These are phyloP conservation scores for Botrytis fabae DNA, from an alignment of 2,329 filamentous ascomycete species.

Conservation along the genomic window DNA sequence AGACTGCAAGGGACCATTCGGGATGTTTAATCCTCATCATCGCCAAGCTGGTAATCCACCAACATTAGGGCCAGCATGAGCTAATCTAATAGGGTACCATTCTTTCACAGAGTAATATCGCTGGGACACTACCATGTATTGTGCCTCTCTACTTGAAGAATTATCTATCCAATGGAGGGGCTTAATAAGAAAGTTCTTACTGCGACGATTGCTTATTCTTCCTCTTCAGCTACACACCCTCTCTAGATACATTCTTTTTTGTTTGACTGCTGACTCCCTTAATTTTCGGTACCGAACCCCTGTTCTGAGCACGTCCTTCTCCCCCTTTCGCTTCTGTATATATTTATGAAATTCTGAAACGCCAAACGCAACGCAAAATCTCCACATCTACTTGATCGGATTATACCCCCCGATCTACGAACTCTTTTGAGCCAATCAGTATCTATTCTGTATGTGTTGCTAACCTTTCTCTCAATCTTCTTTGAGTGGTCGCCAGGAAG, in stretches of 20 bases:
- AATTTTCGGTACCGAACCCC: conserved; percentile 4
- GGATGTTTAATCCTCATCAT: conserved; percentile 1
- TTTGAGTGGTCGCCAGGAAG: not conserved
- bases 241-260: not conserved
- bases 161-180: not conserved
- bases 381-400: not conserved
- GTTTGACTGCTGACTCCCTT: not conserved
- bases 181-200: not conserved
- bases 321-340: not conserved
- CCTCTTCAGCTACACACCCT: not conserved
- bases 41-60: not conserved
- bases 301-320: not conserved
- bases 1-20: not conserved
- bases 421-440: not conserved
- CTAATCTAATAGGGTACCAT: conserved; percentile 3
- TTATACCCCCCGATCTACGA: not conserved
- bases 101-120: not conserved
- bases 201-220: not conserved
- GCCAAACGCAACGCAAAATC: not conserved
- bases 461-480: no score
- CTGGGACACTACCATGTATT: not conserved
- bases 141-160: not conserved
- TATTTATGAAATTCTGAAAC: conserved; percentile 1
- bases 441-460: not conserved
- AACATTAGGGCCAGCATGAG: conserved; percentile 7